These are phyloP conservation scores for Coemansia sp. DNA, from an alignment of 192 early-diverging fungal genomes.

Conservation along the genomic window DNA sequence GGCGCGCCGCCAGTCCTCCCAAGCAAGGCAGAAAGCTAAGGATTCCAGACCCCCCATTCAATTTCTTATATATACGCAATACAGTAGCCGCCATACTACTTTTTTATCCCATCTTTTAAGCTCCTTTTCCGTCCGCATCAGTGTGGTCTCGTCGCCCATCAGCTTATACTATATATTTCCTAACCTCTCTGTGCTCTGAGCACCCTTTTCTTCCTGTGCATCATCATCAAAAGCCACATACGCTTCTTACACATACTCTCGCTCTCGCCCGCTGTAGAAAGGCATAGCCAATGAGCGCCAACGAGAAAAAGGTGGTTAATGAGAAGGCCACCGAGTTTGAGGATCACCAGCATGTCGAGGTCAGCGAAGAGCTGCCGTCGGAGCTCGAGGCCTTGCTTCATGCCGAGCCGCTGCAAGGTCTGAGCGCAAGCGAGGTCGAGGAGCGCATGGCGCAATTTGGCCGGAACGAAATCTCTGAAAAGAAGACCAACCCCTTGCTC, in stretches of 20 bases:
- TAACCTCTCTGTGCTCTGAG: neutral
- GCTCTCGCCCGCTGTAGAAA: neutral
- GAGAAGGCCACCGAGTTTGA: constrained; percentile 60
- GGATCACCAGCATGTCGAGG: constrained; percentile 71
- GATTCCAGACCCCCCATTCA: constrained; percentile 8
- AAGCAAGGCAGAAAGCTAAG: constrained; percentile 5
- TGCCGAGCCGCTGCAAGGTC: constrained; percentile 74
- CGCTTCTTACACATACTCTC: neutral
- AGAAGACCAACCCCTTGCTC: constrained; percentile 78
- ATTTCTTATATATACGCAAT: neutral
- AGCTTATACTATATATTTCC: neutral
- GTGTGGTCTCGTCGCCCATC: neutral
- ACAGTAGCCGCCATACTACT: neutral
- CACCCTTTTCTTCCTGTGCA: neutral
- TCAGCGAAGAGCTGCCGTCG: constrained; percentile 74
- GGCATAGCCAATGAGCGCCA: constrained; percentile 18
- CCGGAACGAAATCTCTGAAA: constrained; percentile 77
- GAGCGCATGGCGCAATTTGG: constrained; percentile 76
- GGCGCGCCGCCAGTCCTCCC: constrained; percentile 14
- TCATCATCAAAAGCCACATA: neutral
- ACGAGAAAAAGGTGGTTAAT: constrained; percentile 43
- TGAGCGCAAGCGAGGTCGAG: constrained; percentile 72
- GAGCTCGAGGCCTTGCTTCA: constrained; percentile 81
- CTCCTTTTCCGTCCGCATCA: neutral
- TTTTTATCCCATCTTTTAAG: neutral